phyloP scores from a whole-genome alignment of 2,329 filamentous ascomycete genomes.

The Arthrinium puccinioides region DNA sequence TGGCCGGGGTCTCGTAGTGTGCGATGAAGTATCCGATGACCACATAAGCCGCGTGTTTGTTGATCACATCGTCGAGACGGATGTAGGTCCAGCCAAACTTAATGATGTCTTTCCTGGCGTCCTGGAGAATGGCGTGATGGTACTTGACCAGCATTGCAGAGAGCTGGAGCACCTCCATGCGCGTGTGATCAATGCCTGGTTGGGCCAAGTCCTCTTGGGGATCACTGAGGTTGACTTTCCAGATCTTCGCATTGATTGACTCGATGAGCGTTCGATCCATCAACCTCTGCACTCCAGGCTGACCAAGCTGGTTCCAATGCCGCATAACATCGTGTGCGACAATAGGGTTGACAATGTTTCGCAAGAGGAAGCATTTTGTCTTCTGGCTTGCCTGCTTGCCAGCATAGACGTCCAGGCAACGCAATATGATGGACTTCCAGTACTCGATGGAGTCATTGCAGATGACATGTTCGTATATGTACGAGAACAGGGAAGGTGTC shows the following conservation, averaged over 20 bases:
- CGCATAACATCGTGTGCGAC: constrained; percentile 93
- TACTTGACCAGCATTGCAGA: constrained; percentile 95
- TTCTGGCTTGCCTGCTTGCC: constrained; percentile 73
- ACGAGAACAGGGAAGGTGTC: constrained; percentile 68
- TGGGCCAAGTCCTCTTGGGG: constrained; percentile 75
- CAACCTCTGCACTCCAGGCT: constrained; percentile 56
- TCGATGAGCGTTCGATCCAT: constrained; percentile 86
- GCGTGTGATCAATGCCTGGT: constrained; percentile 85
- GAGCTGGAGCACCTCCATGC: constrained; percentile 92
- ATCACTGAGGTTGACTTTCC: constrained; percentile 82
- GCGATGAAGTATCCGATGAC: constrained; percentile 97
- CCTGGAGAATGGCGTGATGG: constrained; percentile 78
- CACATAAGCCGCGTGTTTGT: constrained; percentile 96
- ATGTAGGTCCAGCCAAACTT: constrained; percentile 99
- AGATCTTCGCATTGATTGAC: constrained; percentile 84
- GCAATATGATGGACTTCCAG: constrained; percentile 73
- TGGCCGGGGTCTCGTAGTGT: constrained; percentile 90
- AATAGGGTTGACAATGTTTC: constrained; percentile 90
- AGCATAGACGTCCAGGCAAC: constrained; percentile 82
- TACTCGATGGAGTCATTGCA: constrained; percentile 79
- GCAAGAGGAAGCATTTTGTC: constrained; percentile 87
- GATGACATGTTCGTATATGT: constrained; percentile 81
- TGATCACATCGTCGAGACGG: constrained; percentile 95
- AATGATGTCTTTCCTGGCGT: constrained; percentile 94
- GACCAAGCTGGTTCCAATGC: constrained; percentile 57